Evolutionary conservation across 108 stramenopile genomes (phyloP).

Genomic region (Phaeodactylum tricornutum): DNA sequence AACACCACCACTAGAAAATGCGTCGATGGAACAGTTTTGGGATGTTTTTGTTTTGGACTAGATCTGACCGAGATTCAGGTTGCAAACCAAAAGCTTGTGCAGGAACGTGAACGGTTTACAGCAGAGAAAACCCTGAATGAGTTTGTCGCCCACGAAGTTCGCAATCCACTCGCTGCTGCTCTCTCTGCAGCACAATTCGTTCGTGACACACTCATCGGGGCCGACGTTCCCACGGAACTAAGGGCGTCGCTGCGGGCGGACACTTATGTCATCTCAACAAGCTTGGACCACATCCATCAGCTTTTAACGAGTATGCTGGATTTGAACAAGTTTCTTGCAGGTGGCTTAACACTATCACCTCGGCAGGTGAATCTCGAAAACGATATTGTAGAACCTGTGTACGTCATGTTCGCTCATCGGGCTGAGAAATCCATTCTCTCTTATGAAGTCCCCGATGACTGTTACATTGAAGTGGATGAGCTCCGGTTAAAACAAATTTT

Average conservation of each 20-base stretch:
- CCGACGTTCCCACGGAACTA: too few species aligned
- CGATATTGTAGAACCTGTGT: background rate
- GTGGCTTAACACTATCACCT: background rate
- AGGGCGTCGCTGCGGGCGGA: background rate
- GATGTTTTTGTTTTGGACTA: too few species aligned
- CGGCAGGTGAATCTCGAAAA: background rate
- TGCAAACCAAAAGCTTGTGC: background rate
- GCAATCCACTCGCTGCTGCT: conserved; percentile 20
- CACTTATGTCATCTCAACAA: background rate
- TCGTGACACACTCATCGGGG: background rate
- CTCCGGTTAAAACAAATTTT: conserved; percentile 21
- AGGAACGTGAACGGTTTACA: conserved; percentile 1
- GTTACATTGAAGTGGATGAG: conserved; percentile 12
- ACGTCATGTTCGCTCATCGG: background rate
- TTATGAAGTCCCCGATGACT: conserved; percentile 4
- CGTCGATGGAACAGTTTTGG: too few species aligned
- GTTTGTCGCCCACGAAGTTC: conserved; percentile 17
- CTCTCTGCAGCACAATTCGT: conserved; percentile 10
- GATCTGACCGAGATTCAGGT: conserved; percentile 1
- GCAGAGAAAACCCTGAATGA: conserved; percentile 17
- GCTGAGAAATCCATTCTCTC: background rate
- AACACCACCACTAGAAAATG: too few species aligned
- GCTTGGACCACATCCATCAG: background rate
- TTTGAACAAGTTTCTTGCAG: background rate
- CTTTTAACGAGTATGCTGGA: conserved; percentile 1